phyloP scores from a whole-genome alignment of 176 grass and related monocot species.

The Pontederia paniculata region DNA sequence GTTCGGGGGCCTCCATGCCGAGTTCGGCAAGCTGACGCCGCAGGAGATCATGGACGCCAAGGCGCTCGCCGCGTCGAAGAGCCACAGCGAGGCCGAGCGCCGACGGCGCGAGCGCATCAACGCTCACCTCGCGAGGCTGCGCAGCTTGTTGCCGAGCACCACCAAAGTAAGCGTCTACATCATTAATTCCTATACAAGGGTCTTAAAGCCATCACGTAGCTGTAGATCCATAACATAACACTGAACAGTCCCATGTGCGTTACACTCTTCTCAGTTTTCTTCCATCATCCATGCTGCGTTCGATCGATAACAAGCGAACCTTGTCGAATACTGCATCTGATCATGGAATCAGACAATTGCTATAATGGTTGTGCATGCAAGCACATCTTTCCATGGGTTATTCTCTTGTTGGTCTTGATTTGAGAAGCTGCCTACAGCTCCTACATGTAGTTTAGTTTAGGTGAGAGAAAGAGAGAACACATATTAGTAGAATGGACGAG shows the following conservation, averaged over 20 bases:
- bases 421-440: too few relatives aligned
- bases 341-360: too few relatives aligned
- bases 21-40: slow-evolving; percentile 74
- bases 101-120: slow-evolving; percentile 92
- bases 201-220: too few relatives aligned
- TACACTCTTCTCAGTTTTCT: not conserved
- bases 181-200: not conserved
- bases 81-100: slow-evolving; percentile 98
- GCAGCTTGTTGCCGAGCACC: slow-evolving; percentile 87
- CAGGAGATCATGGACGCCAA: slow-evolving; percentile 97
- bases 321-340: too few relatives aligned
- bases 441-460: not conserved
- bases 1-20: slow-evolving; percentile 64
- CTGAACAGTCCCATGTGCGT: too few relatives aligned
- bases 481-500: not conserved
- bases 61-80: slow-evolving; percentile 80
- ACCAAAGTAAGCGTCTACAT: slow-evolving; percentile 51
- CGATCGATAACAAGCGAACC: slow-evolving; percentile 10
- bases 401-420: too few relatives aligned
- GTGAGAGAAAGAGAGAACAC: not conserved
- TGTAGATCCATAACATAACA: too few relatives aligned
- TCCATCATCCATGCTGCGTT: slow-evolving; percentile 10
- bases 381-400: too few relatives aligned
- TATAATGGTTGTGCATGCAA: too few relatives aligned
- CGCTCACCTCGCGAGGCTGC: slow-evolving; percentile 62